Evolutionary conservation across 495 filamentous ascomycete genomes (phyloP), one percentile per base, ranked within the genome.

Genomic region (Letharia lupina): DNA sequence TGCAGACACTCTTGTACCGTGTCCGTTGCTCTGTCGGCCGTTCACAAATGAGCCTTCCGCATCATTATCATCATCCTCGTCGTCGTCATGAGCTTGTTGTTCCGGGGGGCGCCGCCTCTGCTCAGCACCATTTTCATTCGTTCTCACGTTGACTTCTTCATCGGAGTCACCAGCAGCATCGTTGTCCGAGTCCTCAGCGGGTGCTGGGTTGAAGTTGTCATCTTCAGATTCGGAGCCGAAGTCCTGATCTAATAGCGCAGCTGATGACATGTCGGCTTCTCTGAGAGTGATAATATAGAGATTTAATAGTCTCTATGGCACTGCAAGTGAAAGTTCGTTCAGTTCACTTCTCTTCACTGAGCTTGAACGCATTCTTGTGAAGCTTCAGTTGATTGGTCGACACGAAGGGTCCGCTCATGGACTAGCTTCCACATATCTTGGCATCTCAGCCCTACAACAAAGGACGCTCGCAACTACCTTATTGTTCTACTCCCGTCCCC

Each of bases 151-250:
- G 31, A 37, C 23, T 57, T 67, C 66, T 40, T 57, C 61, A 40
- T 71, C 74, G 20, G 58, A 63, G 39, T 70, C 74, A 20, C 63
- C 65, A 66, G 64, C 77, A 60, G 83, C 77, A 59, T 91, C 89
- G 54, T 84, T 83, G 66, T 90, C 89, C 8, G 89, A 91, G 5
- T 87, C 74, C 62, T 89, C 85, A 60, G 78, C 84, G 13, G 85
- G 83, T 35, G 78, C 80, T 40, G 90, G 90, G 72, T 93, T 91
- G 77, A 93, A 93, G 69, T 90, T 86, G 69, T 91, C 89, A 64
- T 91, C 89, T 62, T 91, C 89, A 33, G 90, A 84, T n/a, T 86
- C 89, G 0, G 87, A 90, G 65, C 87, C 88, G 69, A 83, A 85
- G 57, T 83, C 77, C 42, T 83, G 77, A 62, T 82, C 78, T 20